Base-by-base conservation (phyloP, 2,329 filamentous ascomycete genomes). In the Fusarium redolens region DNA sequence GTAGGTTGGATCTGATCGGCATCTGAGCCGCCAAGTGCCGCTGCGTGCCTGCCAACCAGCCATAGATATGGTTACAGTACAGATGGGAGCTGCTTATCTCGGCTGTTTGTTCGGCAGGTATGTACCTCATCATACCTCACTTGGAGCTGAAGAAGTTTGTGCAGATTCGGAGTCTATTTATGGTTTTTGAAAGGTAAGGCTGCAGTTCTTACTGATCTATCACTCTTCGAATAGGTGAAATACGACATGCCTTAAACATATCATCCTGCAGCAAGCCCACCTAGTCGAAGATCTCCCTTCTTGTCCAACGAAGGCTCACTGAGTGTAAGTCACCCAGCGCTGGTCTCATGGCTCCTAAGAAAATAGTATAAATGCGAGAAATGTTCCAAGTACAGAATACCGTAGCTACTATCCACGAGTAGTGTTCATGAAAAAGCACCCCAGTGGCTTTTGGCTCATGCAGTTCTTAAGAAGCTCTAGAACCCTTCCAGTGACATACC, bases 21-120 rank as follows among this genome's bases (percentile, higher is more conserved):
- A 63, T 55, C 47, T 74, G 62, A 68, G 65, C 71, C 65, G 60
- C 63, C 61, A 70, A 75, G 68, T 74, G 65, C 73, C 61, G 66
- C 60, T 54, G 41, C 52, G 25, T 38, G 33, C 40, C 64, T 60
- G 15, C 31, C 64, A 60, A 55, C 43, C 48, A 59, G 43, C 43
- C 62, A 68, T 38, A n/a, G 52, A 54, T 41, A 35, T 30, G 43
- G 37, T 38, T 30, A 31, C 12, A 20, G 28, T 22, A 41, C 33
- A 25, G 45, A 52, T n/a, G 6, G 55, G 37, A 38, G 22, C 31
- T 58, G 41, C 52, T 56, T 56, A 57, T 35, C 40, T 37, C 54
- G 54, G 40, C 30, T 44, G 28, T 44, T n/a, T 44, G 17, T 35
- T 30, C 2, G 13, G 14, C 40, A 55, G 18, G 25, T 56, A 30